These are phyloP conservation scores for Myxozyma neotropica DNA, from an alignment of 805 yeast species.

Conservation along the genomic window DNA sequence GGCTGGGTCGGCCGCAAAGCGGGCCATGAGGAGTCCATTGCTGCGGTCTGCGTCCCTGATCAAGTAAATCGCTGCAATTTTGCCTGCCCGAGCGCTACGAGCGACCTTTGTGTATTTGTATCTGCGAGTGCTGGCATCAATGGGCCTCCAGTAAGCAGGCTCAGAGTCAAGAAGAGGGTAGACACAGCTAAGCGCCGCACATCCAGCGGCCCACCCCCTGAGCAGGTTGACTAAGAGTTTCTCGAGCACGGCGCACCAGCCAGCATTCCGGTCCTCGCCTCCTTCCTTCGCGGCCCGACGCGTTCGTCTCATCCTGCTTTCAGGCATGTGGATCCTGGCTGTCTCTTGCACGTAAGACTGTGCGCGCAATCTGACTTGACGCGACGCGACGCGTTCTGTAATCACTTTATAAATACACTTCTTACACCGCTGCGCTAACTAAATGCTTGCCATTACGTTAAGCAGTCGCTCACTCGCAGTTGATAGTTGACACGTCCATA, in stretches of 20 bases:
- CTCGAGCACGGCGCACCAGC: background rate
- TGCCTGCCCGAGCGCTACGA: too few species aligned
- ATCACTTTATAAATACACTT: too few species aligned
- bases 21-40: too few species aligned
- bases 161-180: too few species aligned
- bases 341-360: background rate
- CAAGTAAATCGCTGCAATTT: background rate
- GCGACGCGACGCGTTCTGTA: slow-evolving; percentile 5
- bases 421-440: too few species aligned
- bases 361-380: background rate
- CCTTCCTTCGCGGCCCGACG: slow-evolving; percentile 7
- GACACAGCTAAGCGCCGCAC: background rate
- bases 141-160: too few species aligned
- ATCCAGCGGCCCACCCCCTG: background rate
- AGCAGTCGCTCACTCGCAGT: too few species aligned
- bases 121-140: too few species aligned
- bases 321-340: background rate
- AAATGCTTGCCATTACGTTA: too few species aligned
- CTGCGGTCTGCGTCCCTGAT: too few species aligned
- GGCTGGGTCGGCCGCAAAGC: slow-evolving; percentile 16
- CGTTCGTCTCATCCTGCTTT: background rate
- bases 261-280: slow-evolving; percentile 14
- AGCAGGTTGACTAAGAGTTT: background rate
- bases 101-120: too few species aligned
- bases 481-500: too few species aligned